Evolutionary conservation across 371 early-diverging fungal species (phyloP).

Genomic region (Circinella umbellata): DNA sequence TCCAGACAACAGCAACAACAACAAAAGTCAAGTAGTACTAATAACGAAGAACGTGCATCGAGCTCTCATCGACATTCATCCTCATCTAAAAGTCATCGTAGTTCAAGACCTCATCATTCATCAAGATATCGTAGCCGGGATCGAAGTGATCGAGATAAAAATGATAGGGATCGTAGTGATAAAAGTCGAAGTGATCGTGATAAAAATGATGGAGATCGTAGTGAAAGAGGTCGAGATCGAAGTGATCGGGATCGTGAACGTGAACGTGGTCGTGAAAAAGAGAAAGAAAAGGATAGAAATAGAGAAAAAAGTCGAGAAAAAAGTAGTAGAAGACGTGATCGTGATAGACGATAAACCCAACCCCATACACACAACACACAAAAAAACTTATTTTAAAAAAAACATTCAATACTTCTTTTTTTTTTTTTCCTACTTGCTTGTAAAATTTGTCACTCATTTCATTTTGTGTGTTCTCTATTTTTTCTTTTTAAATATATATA

Average conservation of each 20-base stretch:
- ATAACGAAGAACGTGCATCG: too few species aligned
- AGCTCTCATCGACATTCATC: conserved; percentile 3
- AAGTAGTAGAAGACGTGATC: conserved; percentile 22
- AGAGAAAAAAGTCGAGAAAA: conserved; percentile 29
- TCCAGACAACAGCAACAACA: neutral
- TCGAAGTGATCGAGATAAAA: conserved; percentile 20
- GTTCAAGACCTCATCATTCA: conserved; percentile 38
- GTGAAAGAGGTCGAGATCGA: too few species aligned
- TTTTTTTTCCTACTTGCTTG: too few species aligned
- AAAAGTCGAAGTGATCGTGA: conserved; percentile 6
- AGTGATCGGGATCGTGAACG: conserved; percentile 21
- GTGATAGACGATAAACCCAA: conserved; percentile 25
- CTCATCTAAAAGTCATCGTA: conserved; percentile 28
- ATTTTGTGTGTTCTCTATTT: too few species aligned
- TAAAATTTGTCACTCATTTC: too few species aligned
- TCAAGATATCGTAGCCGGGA: conserved; percentile 43
- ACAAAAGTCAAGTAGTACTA: too few species aligned
- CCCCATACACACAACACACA: too few species aligned
- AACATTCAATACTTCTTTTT: too few species aligned
- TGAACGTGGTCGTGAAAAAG: conserved; percentile 20
- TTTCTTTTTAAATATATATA: too few species aligned
- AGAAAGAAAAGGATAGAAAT: conserved; percentile 32
- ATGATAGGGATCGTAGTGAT: conserved; percentile 21
- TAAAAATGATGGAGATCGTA: too few species aligned
- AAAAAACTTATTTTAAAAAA: too few species aligned